phyloP scores from a whole-genome alignment of 1,284 basidiomycete genomes.

The Phylloboletellus chloephorus region DNA sequence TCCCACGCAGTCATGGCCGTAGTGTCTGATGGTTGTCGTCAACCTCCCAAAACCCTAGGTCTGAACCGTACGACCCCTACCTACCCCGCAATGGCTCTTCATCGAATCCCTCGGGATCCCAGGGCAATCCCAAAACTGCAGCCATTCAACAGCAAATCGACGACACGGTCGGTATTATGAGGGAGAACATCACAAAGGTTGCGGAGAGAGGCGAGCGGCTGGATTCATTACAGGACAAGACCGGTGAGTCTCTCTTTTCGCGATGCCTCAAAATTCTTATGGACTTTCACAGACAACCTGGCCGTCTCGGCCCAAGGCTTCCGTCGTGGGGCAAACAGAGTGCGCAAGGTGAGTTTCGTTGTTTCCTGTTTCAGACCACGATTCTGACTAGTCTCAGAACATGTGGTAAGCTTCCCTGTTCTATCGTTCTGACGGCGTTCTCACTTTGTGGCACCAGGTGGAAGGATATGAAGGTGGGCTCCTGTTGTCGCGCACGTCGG shows the following conservation, averaged over 20 bases:
- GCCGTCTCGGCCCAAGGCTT: constrained; percentile 99
- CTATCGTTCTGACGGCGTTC: constrained; percentile 3
- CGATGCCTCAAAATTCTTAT: constrained; percentile 1
- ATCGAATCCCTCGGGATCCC: constrained; percentile 46
- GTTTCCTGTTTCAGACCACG: constrained; percentile 17
- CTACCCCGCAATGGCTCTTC: constrained; percentile 76
- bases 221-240: constrained; percentile 96
- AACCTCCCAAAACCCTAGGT: constrained; percentile 44
- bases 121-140: constrained; percentile 76
- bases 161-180: constrained; percentile 94
- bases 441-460: constrained; percentile 52
- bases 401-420: constrained; percentile 64
- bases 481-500: constrained; percentile 4
- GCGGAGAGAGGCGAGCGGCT: constrained; percentile 93
- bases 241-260: constrained; percentile 56
- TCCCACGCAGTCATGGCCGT: constrained; percentile 1
- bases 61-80: constrained; percentile 95
- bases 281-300: constrained; percentile 69
- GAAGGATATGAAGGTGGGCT: constrained; percentile 91
- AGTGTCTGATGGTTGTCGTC: constrained; percentile 6
- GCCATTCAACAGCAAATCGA: constrained; percentile 94
- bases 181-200: constrained; percentile 95
- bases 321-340: constrained; percentile 93
- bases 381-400: constrained; percentile 44
- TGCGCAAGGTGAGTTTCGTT: constrained; percentile 79